phyloP scores from a whole-genome alignment of 2,329 filamentous ascomycete species.

The Pestalotiopsis fici region DNA sequence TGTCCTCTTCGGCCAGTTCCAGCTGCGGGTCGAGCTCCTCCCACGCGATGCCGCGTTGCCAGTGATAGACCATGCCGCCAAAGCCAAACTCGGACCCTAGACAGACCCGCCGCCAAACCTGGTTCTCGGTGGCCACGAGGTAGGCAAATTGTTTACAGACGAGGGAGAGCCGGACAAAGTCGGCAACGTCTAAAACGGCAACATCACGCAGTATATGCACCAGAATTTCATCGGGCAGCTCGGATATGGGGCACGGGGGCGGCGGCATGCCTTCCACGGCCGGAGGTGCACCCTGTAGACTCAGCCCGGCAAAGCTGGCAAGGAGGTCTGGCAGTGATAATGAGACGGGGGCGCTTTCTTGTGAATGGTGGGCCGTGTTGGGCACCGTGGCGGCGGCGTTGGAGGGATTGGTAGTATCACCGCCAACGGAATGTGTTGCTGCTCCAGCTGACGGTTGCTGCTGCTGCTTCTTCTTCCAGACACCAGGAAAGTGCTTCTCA shows the following conservation, averaged over 20 bases:
- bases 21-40: slow-evolving; percentile 42
- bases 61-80: slow-evolving; percentile 79
- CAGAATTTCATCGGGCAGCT: slow-evolving; percentile 81
- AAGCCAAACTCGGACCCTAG: slow-evolving; percentile 76
- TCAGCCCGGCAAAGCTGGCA: slow-evolving; percentile 69
- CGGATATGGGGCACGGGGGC: slow-evolving; percentile 79
- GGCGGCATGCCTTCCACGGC: slow-evolving; percentile 69
- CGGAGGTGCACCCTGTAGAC: slow-evolving; percentile 68
- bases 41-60: slow-evolving; percentile 62
- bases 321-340: slow-evolving; percentile 70
- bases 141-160: slow-evolving; percentile 90
- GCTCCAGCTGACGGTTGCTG: neutral
- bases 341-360: slow-evolving; percentile 46
- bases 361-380: slow-evolving; percentile 57
- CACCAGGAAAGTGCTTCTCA: slow-evolving; percentile 83
- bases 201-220: slow-evolving; percentile 75
- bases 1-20: slow-evolving; percentile 24
- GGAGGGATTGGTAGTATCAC: slow-evolving; percentile 23
- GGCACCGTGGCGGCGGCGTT: slow-evolving; percentile 53
- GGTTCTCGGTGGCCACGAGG: slow-evolving; percentile 79
- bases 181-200: slow-evolving; percentile 73
- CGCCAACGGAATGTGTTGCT: no score
- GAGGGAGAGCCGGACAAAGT: slow-evolving; percentile 72
- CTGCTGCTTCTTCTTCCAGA: slow-evolving; percentile 44
- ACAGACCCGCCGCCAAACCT: slow-evolving; percentile 81